These are phyloP conservation scores for Apiotrichum laibachii DNA, from an alignment of 1,284 basidiomycete species.

Conservation along the genomic window DNA sequence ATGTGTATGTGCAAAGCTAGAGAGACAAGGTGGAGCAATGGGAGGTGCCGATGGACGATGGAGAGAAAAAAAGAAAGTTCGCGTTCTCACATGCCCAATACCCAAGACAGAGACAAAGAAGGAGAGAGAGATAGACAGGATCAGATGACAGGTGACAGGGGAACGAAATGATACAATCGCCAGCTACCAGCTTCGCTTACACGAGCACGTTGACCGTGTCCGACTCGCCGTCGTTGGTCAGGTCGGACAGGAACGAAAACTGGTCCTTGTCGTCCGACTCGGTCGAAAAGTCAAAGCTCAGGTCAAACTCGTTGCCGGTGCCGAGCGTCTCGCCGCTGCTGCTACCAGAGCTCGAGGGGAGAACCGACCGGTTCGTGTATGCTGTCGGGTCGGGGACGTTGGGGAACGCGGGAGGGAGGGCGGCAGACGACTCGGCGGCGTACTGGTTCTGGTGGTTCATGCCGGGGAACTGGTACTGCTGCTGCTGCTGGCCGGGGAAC, in stretches of 20 bases:
- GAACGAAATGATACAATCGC: no score
- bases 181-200: background rate
- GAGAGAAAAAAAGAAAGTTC: background rate
- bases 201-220: conserved; percentile 11
- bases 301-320: conserved; percentile 10
- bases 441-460: conserved; percentile 1
- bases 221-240: conserved; percentile 5
- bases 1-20: no score
- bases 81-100: background rate
- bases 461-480: background rate
- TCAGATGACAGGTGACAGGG: background rate
- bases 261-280: conserved; percentile 18
- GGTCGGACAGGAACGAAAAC: conserved; percentile 18
- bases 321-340: conserved; percentile 1
- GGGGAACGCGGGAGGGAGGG: conserved; percentile 10
- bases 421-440: background rate
- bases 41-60: background rate
- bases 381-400: conserved; percentile 13
- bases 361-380: background rate
- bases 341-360: background rate
- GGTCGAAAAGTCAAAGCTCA: conserved; percentile 14
- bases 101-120: background rate
- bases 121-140: background rate
- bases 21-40: no score
- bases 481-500: conserved; percentile 6